Evolutionary conservation across 306 rosid species (phyloP).

Genomic region (Cicer judaicum): DNA sequence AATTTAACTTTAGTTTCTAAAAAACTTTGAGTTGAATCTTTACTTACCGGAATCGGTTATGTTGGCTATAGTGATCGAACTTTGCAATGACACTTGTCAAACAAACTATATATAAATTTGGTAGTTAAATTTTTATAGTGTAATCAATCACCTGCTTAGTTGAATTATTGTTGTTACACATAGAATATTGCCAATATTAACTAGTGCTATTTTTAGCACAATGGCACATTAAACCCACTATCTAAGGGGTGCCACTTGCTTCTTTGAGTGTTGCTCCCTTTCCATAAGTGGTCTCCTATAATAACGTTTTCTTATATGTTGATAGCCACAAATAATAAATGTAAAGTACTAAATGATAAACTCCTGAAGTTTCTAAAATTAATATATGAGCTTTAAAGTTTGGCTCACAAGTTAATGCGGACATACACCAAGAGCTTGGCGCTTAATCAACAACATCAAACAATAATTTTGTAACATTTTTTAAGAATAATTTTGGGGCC

Average conservation of each 20-base stretch:
- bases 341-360: conserved; percentile 35
- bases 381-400: conserved; percentile 1
- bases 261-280: conserved; percentile 47
- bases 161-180: neutral
- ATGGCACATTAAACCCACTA: conserved; percentile 37
- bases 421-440: neutral
- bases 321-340: conserved; percentile 25
- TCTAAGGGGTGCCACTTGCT: conserved; percentile 44
- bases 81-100: neutral
- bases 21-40: too few species aligned
- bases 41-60: too few species aligned
- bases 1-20: too few species aligned
- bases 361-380: conserved; percentile 34
- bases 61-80: neutral
- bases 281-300: conserved; percentile 38
- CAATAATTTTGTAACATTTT: neutral
- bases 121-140: conserved; percentile 18
- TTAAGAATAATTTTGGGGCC: neutral
- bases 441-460: neutral
- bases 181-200: conserved; percentile 32
- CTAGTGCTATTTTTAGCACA: neutral
- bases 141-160: conserved; percentile 22
- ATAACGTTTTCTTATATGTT: neutral
- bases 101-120: neutral
- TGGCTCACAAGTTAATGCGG: conserved; percentile 19